phyloP scores from a whole-genome alignment of 345 rosid species.

The Erucastrum elatum region DNA sequence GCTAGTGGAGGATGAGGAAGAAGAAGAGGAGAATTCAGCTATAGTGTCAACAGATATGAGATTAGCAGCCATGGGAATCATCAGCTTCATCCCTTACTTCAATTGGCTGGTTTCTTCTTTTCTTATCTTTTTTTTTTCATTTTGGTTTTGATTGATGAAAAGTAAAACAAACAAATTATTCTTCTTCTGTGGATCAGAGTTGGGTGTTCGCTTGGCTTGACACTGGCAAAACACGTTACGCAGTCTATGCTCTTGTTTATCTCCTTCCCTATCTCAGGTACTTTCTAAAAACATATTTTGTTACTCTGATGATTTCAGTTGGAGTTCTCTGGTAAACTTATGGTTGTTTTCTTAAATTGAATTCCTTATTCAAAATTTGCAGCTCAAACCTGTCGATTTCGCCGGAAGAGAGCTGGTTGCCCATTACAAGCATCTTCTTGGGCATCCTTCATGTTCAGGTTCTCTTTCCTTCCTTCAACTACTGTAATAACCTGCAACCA shows the following conservation, averaged over 20 bases:
- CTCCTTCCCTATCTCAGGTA: slow-evolving; percentile 86
- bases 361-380: slow-evolving; percentile 9
- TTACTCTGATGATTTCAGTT: no score
- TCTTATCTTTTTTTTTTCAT: no score
- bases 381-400: slow-evolving; percentile 85
- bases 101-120: slow-evolving; percentile 82
- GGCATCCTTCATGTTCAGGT: slow-evolving; percentile 95
- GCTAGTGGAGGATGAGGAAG: slow-evolving; percentile 37
- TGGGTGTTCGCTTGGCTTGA: slow-evolving; percentile 99
- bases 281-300: no score
- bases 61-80: slow-evolving; percentile 86
- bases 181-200: slow-evolving; percentile 48
- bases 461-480: background rate
- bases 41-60: slow-evolving; percentile 69
- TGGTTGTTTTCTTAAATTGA: background rate
- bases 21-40: slow-evolving; percentile 47
- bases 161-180: background rate
- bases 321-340: background rate
- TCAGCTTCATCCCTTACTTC: slow-evolving; percentile 90
- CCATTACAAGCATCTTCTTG: slow-evolving; percentile 80
- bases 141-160: background rate
- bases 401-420: slow-evolving; percentile 92
- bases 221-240: slow-evolving; percentile 79
- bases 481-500: background rate
- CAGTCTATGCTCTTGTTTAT: slow-evolving; percentile 69